These are phyloP conservation scores for Penicillium angulare DNA, from an alignment of 495 filamentous ascomycete genomes.

Conservation along the genomic window DNA sequence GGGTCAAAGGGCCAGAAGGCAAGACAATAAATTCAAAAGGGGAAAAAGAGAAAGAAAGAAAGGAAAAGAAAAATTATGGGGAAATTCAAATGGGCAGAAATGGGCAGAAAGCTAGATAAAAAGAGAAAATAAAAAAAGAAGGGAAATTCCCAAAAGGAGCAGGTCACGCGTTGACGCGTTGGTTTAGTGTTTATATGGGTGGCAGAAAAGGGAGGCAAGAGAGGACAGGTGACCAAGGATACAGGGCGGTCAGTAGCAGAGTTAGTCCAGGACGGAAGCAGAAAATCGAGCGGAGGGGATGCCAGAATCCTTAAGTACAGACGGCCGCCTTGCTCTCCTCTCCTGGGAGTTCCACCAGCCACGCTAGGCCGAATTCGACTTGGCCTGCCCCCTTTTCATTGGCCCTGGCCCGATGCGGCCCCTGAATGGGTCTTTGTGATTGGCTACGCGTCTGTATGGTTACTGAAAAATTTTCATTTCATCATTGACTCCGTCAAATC, in stretches of 20 bases:
- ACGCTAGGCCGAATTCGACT: conserved; percentile 35
- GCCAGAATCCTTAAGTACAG: conserved; percentile 54
- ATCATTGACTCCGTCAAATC: neutral
- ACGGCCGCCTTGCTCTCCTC: conserved; percentile 38
- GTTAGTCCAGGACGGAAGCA: conserved; percentile 35
- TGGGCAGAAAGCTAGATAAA: conserved; percentile 13
- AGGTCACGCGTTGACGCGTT: conserved; percentile 21
- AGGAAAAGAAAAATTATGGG: conserved; percentile 16
- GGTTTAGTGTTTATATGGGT: conserved; percentile 24
- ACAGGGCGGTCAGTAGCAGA: conserved; percentile 27
- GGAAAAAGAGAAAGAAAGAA: conserved; percentile 13
- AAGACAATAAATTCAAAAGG: conserved; percentile 5
- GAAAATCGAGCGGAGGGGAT: conserved; percentile 43
- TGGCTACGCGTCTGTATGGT: conserved; percentile 17
- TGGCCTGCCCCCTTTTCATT: conserved; percentile 33
- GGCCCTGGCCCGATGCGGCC: conserved; percentile 1
- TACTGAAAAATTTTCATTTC: conserved; percentile 3
- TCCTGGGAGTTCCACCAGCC: conserved; percentile 43
- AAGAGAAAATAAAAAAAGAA: conserved; percentile 12
- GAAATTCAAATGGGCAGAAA: conserved; percentile 12
- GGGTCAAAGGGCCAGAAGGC: conserved; percentile 17
- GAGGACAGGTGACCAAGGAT: conserved; percentile 9
- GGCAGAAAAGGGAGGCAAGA: conserved; percentile 1
- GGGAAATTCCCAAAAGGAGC: conserved; percentile 8
- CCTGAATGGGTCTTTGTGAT: conserved; percentile 22